Conservation (phyloP, 306 rosid species). For the Elaeagnus macrophylla region DNA sequence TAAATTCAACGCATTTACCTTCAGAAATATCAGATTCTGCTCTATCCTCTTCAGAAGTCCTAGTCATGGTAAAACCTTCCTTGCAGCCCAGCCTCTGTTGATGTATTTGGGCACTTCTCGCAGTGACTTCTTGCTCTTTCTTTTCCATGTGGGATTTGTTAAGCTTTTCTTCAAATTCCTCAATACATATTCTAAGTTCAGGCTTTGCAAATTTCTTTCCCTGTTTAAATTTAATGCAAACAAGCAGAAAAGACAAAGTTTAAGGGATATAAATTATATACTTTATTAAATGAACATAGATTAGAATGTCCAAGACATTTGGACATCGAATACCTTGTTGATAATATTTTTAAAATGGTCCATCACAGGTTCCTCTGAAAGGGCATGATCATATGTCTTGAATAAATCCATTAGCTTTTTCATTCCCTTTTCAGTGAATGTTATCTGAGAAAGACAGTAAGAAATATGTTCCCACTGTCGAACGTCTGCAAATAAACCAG, state of each 20-base stretch:
- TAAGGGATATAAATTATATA: background rate
- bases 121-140: slow-evolving; percentile 77
- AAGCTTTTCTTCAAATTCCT: slow-evolving; percentile 91
- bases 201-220: slow-evolving; percentile 85
- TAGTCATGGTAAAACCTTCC: slow-evolving; percentile 27
- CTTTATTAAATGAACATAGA: background rate
- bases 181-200: slow-evolving; percentile 68
- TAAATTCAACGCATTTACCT: slow-evolving; percentile 39
- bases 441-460: slow-evolving; percentile 90
- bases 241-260: background rate
- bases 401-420: slow-evolving; percentile 78
- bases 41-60: slow-evolving; percentile 30
- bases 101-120: slow-evolving; percentile 74
- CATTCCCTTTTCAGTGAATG: slow-evolving; percentile 89
- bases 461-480: slow-evolving; percentile 81
- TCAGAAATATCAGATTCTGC: slow-evolving; percentile 38
- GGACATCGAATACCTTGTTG: slow-evolving; percentile 51
- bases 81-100: slow-evolving; percentile 42
- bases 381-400: slow-evolving; percentile 69
- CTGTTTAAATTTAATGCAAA: slow-evolving; percentile 30
- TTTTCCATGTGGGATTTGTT: slow-evolving; percentile 67
- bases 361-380: slow-evolving; percentile 76
- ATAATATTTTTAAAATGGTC: slow-evolving; percentile 69
- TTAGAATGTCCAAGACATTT: slow-evolving; percentile 14
- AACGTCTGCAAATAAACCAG: slow-evolving; percentile 39